phyloP scores from a whole-genome alignment of 805 yeast species.

The Candida mattraensis region DNA sequence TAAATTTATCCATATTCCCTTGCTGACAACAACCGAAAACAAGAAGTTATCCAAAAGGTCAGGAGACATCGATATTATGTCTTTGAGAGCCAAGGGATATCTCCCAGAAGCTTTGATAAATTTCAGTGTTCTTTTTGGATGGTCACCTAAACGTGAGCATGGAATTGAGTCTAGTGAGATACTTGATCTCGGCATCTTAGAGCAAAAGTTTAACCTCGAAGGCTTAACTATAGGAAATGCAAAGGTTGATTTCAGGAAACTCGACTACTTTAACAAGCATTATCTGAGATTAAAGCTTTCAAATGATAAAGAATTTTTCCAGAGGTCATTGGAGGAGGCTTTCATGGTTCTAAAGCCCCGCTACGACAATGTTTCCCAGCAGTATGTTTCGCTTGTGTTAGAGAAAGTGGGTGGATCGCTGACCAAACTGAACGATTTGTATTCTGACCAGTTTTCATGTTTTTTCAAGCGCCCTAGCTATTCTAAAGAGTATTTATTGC shows the following conservation, averaged over 20 bases:
- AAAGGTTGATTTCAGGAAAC: slow-evolving; percentile 78
- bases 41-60: slow-evolving; percentile 84
- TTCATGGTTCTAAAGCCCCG: slow-evolving; percentile 18
- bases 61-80: slow-evolving; percentile 73
- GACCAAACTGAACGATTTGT: slow-evolving; percentile 53
- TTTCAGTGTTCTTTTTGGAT: slow-evolving; percentile 88
- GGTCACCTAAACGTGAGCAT: slow-evolving; percentile 75
- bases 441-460: slow-evolving; percentile 43
- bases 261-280: slow-evolving; percentile 73
- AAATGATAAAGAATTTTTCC: slow-evolving; percentile 35
- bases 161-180: slow-evolving; percentile 54
- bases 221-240: slow-evolving; percentile 91
- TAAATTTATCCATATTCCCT: slow-evolving; percentile 81
- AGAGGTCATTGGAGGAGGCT: slow-evolving; percentile 37
- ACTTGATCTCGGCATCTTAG: slow-evolving; percentile 51
- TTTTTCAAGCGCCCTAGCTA: slow-evolving; percentile 43
- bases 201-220: slow-evolving; percentile 56
- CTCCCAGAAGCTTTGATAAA: slow-evolving; percentile 87
- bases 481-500: slow-evolving; percentile 12
- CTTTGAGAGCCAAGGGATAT: slow-evolving; percentile 58
- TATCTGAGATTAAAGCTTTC: slow-evolving; percentile 51
- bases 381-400: slow-evolving; percentile 42
- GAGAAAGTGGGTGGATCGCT: slow-evolving; percentile 48
- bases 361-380: slow-evolving; percentile 22
- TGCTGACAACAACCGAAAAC: slow-evolving; percentile 69